phyloP scores from a whole-genome alignment of 163 green algal genomes.

The Chlorella variabilis region DNA sequence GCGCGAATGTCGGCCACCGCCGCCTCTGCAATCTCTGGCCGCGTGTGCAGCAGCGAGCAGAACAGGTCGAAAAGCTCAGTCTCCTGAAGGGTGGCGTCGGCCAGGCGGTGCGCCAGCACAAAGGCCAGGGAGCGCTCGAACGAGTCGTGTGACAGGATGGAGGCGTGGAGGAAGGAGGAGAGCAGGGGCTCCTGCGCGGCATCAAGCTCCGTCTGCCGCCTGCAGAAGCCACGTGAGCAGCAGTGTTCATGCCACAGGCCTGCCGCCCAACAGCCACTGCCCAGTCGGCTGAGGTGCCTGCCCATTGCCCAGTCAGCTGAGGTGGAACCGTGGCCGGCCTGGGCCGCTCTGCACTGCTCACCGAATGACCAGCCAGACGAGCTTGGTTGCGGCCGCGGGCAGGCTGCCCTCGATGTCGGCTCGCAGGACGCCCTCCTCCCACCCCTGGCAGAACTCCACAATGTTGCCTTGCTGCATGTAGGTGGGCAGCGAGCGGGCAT shows the following conservation, averaged over 20 bases:
- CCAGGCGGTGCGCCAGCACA: slow-evolving; percentile 93
- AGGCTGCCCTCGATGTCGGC: no score
- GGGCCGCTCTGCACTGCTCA: no score
- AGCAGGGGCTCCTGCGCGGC: slow-evolving; percentile 88
- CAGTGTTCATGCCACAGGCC: not conserved
- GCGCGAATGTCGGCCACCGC: slow-evolving; percentile 88
- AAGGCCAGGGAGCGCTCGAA: slow-evolving; percentile 91
- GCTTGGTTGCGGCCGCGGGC: no score
- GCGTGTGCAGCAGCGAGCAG: slow-evolving; percentile 55
- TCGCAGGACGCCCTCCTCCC: not conserved
- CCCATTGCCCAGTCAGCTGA: no score
- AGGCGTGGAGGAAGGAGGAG: slow-evolving; percentile 86
- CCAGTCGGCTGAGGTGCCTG: no score
- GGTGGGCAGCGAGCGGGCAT: not conserved
- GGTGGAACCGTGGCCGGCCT: no score
- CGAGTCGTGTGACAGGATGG: slow-evolving; percentile 86
- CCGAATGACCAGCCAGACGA: no score
- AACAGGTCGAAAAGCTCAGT: slow-evolving; percentile 92
- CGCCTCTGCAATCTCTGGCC: slow-evolving; percentile 67
- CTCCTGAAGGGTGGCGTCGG: slow-evolving; percentile 87
- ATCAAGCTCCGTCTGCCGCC: no score
- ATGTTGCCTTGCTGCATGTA: not conserved
- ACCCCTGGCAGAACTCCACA: not conserved
- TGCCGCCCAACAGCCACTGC: no score
- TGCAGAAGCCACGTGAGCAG: not conserved